These are phyloP conservation scores for Diaporthe citrichinensis DNA, from an alignment of 2,329 filamentous ascomycete species.

Conservation along the genomic window DNA sequence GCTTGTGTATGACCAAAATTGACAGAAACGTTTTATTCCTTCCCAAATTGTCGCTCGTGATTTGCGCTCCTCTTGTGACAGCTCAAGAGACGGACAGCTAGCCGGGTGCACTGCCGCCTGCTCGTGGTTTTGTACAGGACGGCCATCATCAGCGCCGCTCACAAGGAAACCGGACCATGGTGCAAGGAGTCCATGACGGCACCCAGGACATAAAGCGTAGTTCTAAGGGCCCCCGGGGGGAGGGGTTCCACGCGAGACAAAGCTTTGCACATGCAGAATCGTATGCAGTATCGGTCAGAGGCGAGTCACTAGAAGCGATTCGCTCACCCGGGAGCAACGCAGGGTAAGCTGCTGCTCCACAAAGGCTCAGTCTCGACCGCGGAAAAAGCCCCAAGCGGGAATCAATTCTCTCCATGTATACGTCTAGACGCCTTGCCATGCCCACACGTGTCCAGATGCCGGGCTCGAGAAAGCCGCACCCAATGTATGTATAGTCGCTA, in stretches of 20 bases:
- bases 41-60: not conserved
- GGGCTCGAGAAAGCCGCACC: conserved; percentile 12
- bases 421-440: conserved; percentile 34
- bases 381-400: not conserved
- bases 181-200: not conserved
- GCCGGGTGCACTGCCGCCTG: not conserved
- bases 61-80: not conserved
- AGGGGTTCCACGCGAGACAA: not conserved
- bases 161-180: not conserved
- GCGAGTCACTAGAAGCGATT: not conserved
- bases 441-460: conserved; percentile 14
- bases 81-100: not conserved
- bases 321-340: not conserved
- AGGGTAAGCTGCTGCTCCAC: not conserved
- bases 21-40: not conserved
- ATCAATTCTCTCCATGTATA: conserved; percentile 8
- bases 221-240: not conserved
- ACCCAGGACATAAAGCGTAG: not conserved
- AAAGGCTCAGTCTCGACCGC: too few relatives aligned
- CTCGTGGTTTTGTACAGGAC: not conserved
- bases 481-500: conserved; percentile 4
- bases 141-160: not conserved
- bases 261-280: not conserved
- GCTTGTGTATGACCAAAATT: not conserved
- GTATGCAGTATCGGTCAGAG: too few relatives aligned